phyloP scores from a whole-genome alignment of 805 yeast species.

The Ogataea ramenticola region DNA sequence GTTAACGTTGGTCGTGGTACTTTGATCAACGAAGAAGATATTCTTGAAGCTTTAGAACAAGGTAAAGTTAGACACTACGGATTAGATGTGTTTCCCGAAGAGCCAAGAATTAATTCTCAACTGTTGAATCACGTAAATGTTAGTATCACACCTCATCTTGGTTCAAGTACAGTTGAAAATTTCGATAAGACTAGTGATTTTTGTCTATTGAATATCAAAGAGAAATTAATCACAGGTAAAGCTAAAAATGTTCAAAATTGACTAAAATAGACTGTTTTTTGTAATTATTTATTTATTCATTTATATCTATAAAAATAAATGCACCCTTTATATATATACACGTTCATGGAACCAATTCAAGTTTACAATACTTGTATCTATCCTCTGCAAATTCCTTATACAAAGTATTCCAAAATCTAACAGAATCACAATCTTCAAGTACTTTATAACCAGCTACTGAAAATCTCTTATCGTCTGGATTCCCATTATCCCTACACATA shows the following conservation, averaged over 20 bases:
- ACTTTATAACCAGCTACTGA: conserved; percentile 16
- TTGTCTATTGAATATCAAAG: conserved; percentile 50
- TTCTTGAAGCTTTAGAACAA: conserved; percentile 49
- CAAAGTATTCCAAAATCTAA: conserved; percentile 26
- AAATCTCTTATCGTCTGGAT: conserved; percentile 7
- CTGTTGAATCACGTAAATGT: conserved; percentile 53
- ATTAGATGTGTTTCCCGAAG: conserved; percentile 63
- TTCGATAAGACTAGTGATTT: conserved; percentile 41
- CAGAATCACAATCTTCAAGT: conserved; percentile 24
- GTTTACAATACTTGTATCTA: conserved; percentile 7
- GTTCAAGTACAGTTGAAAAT: conserved; percentile 56
- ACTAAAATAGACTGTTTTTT: no score
- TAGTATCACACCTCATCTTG: conserved; percentile 63
- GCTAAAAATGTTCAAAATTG: conserved; percentile 13
- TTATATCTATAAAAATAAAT: no score
- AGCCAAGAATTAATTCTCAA: conserved; percentile 46
- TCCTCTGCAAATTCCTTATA: conserved; percentile 16
- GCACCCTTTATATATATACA: neutral
- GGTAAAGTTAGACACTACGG: conserved; percentile 65
- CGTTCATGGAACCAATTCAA: conserved; percentile 3
- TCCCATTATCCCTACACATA: conserved; percentile 2
- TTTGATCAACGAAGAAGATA: conserved; percentile 59
- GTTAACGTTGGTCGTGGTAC: conserved; percentile 75
- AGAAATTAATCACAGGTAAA: conserved; percentile 30
- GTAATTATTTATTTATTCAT: no score